phyloP scores from a whole-genome alignment of 495 filamentous ascomycete species.

The Cercophora scortea region DNA sequence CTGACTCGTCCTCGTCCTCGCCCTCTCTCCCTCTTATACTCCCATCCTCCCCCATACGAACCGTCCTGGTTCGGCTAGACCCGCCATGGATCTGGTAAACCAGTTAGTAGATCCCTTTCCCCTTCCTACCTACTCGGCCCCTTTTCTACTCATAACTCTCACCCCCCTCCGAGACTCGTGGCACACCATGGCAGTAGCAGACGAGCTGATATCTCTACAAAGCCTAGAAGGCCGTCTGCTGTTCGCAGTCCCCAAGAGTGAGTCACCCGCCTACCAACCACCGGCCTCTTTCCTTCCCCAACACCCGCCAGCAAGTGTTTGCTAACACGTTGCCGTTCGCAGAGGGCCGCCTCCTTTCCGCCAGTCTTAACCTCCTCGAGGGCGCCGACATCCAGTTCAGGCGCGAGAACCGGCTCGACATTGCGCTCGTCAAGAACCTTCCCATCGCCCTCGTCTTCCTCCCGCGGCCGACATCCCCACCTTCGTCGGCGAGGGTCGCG shows the following conservation, averaged over 20 bases:
- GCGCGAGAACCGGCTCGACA: conserved; percentile 87
- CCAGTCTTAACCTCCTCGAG: conserved; percentile 77
- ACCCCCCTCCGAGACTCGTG: background rate
- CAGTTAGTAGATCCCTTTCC: conserved; percentile 48
- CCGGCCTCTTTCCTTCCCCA: background rate
- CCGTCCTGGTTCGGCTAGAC: conserved; percentile 1
- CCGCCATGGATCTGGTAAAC: conserved; percentile 74
- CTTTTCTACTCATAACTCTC: background rate
- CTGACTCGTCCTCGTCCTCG: too few species aligned
- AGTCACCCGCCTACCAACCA: conserved; percentile 29
- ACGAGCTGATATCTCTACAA: conserved; percentile 22
- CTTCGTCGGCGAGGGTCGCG: conserved; percentile 89
- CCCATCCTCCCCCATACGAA: too few species aligned
- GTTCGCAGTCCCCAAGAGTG: conserved; percentile 96
- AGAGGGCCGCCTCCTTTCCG: conserved; percentile 90
- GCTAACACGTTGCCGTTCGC: conserved; percentile 5
- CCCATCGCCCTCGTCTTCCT: conserved; percentile 96
- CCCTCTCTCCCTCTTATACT: too few species aligned
- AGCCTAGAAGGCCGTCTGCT: conserved; percentile 89
- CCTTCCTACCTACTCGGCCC: conserved; percentile 2
- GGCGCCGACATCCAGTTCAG: conserved; percentile 95
- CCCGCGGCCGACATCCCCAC: conserved; percentile 91
- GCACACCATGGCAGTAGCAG: conserved; percentile 19
- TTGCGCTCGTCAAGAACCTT: conserved; percentile 91
- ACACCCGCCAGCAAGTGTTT: background rate